Evolutionary conservation across 495 filamentous ascomycete species (phyloP).

Genomic region (Penicillium roqueforti): DNA sequence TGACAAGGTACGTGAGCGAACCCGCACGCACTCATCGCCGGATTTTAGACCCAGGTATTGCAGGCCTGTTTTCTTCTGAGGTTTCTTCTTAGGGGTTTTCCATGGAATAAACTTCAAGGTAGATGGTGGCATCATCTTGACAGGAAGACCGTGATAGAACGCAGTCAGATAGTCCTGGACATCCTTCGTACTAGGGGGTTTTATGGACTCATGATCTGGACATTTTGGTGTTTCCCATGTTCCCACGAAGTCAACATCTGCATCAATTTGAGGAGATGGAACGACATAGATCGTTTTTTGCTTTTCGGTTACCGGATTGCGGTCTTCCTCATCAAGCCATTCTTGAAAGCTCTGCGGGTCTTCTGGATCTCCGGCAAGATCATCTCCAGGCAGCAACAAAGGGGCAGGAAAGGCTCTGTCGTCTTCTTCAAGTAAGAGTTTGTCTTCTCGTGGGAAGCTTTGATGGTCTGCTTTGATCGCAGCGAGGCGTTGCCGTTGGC

Average conservation of each 20-base stretch:
- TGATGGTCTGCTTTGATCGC: constrained; percentile 7
- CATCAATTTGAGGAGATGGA: constrained; percentile 35
- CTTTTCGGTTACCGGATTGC: constrained; percentile 49
- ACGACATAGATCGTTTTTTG: constrained; percentile 54
- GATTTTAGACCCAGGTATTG: constrained; percentile 42
- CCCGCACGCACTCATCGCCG: constrained; percentile 39
- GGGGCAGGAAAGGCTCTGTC: constrained; percentile 51
- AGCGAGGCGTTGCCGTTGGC: constrained; percentile 8
- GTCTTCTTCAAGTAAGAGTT: not conserved
- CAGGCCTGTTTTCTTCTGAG: not conserved
- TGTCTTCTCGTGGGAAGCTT: not conserved
- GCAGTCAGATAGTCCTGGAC: constrained; percentile 51
- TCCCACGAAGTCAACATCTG: constrained; percentile 30
- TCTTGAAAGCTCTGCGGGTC: constrained; percentile 55
- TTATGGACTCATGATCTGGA: not conserved
- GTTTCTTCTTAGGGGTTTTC: constrained; percentile 28
- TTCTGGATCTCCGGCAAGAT: constrained; percentile 51
- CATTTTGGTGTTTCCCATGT: not conserved
- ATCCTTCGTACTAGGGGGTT: constrained; percentile 27
- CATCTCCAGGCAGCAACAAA: constrained; percentile 57
- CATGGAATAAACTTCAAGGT: constrained; percentile 44
- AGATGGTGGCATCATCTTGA: constrained; percentile 38
- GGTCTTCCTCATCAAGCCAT: constrained; percentile 47
- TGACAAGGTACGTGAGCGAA: constrained; percentile 50
- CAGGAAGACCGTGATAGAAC: constrained; percentile 57